Evolutionary conservation across 75 land plant species (phyloP).

Genomic region (Chamaecyparis obtusa): DNA sequence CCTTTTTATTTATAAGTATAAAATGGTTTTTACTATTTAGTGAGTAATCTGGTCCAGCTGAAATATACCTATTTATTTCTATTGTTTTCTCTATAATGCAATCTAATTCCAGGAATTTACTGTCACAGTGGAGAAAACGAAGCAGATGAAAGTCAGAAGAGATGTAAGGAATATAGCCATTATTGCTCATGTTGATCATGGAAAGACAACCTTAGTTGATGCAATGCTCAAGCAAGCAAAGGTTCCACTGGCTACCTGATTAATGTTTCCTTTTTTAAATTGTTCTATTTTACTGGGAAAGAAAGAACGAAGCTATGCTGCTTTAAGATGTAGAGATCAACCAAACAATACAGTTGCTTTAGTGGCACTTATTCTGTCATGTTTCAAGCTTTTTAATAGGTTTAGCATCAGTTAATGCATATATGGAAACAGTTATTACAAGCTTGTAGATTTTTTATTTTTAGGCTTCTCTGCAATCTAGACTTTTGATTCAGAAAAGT

Average conservation of each 20-base stretch:
- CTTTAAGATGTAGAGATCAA: background rate
- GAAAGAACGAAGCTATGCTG: background rate
- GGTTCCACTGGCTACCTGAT: conserved; percentile 36
- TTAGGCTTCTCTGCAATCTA: background rate
- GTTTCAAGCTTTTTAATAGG: background rate
- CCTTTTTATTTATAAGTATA: background rate
- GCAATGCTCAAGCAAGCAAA: conserved; percentile 92
- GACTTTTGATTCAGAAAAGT: background rate
- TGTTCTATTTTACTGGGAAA: background rate
- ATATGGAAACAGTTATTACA: background rate
- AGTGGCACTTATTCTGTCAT: background rate
- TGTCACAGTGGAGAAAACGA: conserved; percentile 41
- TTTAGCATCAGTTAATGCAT: background rate
- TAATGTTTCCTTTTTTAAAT: background rate
- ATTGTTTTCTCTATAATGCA: background rate
- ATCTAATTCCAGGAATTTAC: background rate
- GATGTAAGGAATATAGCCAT: conserved; percentile 93
- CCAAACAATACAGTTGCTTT: background rate
- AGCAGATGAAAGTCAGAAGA: conserved; percentile 44
- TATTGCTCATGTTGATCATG: conserved; percentile 97
- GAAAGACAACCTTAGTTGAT: conserved; percentile 95
- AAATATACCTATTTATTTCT: background rate
- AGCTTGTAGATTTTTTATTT: background rate
- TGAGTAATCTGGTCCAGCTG: background rate
- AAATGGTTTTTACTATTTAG: background rate